These are phyloP conservation scores for Aspergillus vadensis DNA, from an alignment of 2,329 filamentous ascomycete species.

Conservation along the genomic window DNA sequence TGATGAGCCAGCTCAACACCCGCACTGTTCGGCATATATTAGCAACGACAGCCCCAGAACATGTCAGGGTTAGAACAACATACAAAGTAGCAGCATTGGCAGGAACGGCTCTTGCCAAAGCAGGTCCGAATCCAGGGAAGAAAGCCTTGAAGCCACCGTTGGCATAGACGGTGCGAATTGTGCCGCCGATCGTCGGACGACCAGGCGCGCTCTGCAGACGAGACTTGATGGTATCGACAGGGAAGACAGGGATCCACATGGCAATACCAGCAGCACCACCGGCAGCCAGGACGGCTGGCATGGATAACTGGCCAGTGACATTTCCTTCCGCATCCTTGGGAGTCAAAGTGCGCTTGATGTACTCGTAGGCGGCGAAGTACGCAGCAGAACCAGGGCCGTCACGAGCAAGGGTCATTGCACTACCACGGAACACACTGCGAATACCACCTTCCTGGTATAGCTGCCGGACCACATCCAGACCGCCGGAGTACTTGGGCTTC, in stretches of 20 bases:
- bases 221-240: constrained; percentile 94
- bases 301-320: constrained; percentile 73
- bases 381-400: constrained; percentile 91
- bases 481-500: constrained; percentile 88
- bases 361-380: constrained; percentile 97
- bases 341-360: constrained; percentile 84
- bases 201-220: constrained; percentile 89
- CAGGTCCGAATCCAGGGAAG: constrained; percentile 94
- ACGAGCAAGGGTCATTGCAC: constrained; percentile 84
- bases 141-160: constrained; percentile 86
- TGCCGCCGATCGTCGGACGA: constrained; percentile 75
- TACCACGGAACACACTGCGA: constrained; percentile 88
- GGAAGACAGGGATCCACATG: constrained; percentile 99
- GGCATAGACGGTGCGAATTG: constrained; percentile 79
- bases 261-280: constrained; percentile 90
- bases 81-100: constrained; percentile 94
- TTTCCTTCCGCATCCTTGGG: constrained; percentile 77
- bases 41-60: neutral
- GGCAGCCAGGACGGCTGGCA: constrained; percentile 80
- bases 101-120: constrained; percentile 87
- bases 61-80: constrained; percentile 19
- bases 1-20: constrained; percentile 55
- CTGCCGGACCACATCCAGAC: constrained; percentile 86
- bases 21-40: constrained; percentile 32
- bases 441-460: constrained; percentile 90